Conservation (phyloP, 192 early-diverging fungal species). For the Globomyces pollinis-pini region DNA sequence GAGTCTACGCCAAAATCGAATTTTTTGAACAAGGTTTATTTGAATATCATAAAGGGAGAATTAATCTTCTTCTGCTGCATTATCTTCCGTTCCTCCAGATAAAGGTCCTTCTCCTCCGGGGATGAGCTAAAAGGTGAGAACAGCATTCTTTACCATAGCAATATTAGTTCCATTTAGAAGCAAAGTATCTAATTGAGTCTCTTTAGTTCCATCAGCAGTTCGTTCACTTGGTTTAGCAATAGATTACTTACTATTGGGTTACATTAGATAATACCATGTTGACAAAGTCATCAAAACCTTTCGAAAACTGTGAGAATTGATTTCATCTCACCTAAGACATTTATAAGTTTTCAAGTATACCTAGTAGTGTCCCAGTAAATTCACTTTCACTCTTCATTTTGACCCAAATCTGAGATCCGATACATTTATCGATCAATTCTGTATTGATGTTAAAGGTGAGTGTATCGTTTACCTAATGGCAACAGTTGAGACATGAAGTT, state of each 20-base stretch:
- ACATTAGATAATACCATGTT: constrained; percentile 98
- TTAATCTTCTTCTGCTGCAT: too few species aligned
- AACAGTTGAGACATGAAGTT: constrained; percentile 5
- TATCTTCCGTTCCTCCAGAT: too few species aligned
- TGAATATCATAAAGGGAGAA: too few species aligned
- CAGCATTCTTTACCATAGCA: constrained; percentile 81
- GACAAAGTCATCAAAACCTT: constrained; percentile 97
- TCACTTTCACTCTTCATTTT: constrained; percentile 96
- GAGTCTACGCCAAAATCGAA: too few species aligned
- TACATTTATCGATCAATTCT: constrained; percentile 97
- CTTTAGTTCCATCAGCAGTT: constrained; percentile 5
- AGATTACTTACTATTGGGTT: constrained; percentile 82
- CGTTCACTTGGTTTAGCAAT: background rate
- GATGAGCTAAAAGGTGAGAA: too few species aligned
- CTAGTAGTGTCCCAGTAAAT: constrained; percentile 88
- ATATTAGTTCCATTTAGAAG: constrained; percentile 97
- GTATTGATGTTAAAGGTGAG: background rate
- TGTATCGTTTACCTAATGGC: constrained; percentile 6
- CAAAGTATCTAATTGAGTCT: constrained; percentile 51
- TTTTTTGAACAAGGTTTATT: too few species aligned
- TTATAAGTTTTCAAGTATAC: too few species aligned
- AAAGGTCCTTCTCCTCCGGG: too few species aligned
- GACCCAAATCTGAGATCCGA: constrained; percentile 95
- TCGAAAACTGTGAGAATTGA: background rate
- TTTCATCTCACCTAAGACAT: background rate